Conservation (phyloP, 768 basidiomycete species). For the Basidioascus undulatus region DNA sequence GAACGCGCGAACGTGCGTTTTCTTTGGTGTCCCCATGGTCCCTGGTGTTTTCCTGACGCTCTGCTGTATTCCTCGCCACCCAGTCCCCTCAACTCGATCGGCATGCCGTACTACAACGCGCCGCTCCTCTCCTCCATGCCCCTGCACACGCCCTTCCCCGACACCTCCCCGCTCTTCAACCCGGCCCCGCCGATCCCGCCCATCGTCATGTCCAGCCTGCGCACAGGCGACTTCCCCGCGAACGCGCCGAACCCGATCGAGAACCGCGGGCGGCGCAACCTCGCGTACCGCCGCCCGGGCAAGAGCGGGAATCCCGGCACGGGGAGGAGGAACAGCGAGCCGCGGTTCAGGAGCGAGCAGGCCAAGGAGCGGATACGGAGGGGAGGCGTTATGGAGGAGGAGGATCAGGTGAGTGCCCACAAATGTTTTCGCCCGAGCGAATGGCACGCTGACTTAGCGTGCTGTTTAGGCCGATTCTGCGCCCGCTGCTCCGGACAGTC, state of each 20-base stretch:
- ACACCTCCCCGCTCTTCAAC: slow-evolving; percentile 27
- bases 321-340: slow-evolving; percentile 28
- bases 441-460: neutral
- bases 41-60: neutral
- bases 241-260: slow-evolving; percentile 72
- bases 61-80: neutral
- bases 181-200: slow-evolving; percentile 55
- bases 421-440: neutral
- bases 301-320: too few species aligned
- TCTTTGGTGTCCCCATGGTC: neutral
- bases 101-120: slow-evolving; percentile 58
- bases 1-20: slow-evolving; percentile 49
- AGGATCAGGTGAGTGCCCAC: neutral
- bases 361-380: slow-evolving; percentile 24
- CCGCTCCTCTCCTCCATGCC: slow-evolving; percentile 45
- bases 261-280: too few species aligned
- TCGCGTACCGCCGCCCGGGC: too few species aligned
- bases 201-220: slow-evolving; percentile 51
- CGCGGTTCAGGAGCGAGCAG: slow-evolving; percentile 71
- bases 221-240: slow-evolving; percentile 65
- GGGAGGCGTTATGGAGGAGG: slow-evolving; percentile 18
- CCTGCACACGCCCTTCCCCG: slow-evolving; percentile 16
- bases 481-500: too few species aligned
- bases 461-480: too few species aligned
- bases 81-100: slow-evolving; percentile 70